Evolutionary conservation across 345 rosid genomes (phyloP).

Genomic region (Alliaria petiolata): DNA sequence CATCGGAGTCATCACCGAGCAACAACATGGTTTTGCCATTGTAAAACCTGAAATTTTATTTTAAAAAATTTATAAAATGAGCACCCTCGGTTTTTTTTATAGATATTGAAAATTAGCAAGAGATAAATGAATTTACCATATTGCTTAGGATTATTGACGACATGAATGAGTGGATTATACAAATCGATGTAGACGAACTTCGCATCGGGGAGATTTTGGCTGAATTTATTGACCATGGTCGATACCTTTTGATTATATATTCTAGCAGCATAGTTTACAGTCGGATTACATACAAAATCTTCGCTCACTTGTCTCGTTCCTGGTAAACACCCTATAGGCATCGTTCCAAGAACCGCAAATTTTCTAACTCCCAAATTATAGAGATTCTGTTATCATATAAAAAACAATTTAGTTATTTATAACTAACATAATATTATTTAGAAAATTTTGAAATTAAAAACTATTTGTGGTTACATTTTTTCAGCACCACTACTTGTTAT

Average conservation of each 20-base stretch:
- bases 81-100: not conserved
- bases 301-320: not conserved
- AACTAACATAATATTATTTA: too few species aligned
- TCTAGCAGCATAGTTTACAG: conserved; percentile 9
- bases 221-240: conserved; percentile 5
- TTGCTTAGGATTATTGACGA: not conserved
- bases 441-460: too few species aligned
- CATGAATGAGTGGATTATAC: conserved; percentile 7
- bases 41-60: conserved; percentile 4
- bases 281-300: not conserved
- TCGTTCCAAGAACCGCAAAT: conserved; percentile 21
- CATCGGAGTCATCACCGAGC: conserved; percentile 7
- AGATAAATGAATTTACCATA: conserved; percentile 13
- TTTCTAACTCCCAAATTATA: conserved; percentile 26
- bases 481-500: too few species aligned
- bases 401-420: too few species aligned
- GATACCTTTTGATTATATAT: conserved; percentile 17
- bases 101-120: not conserved
- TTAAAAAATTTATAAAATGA: not conserved
- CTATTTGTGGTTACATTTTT: too few species aligned
- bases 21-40: conserved; percentile 19
- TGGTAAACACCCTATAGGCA: conserved; percentile 31
- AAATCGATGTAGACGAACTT: conserved; percentile 16
- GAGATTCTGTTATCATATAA: conserved; percentile 2
- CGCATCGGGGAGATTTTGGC: not conserved